These are phyloP conservation scores for Thraustochytrium aureum DNA, from an alignment of 352 stramenopile species.

Conservation along the genomic window DNA sequence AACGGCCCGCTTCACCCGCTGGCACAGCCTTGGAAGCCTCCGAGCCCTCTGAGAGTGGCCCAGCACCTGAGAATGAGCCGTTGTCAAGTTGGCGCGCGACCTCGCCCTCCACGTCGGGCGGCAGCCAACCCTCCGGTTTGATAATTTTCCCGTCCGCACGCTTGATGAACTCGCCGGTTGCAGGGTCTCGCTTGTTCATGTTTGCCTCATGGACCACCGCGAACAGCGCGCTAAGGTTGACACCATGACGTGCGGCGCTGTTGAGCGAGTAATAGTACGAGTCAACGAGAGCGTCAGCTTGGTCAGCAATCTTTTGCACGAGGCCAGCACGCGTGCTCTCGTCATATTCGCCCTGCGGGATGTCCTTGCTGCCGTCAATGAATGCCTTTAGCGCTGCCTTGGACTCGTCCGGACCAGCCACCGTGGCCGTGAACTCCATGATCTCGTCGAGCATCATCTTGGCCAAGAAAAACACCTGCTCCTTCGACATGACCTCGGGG, in stretches of 20 bases:
- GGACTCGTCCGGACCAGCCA: slow-evolving; percentile 45
- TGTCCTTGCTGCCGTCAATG: slow-evolving; percentile 55
- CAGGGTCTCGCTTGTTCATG: slow-evolving; percentile 57
- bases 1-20: no score
- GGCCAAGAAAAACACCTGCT: slow-evolving; percentile 56
- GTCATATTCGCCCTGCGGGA: slow-evolving; percentile 56
- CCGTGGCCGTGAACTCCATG: slow-evolving; percentile 58
- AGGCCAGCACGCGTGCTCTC: background rate
- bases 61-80: background rate
- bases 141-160: slow-evolving; percentile 59
- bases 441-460: slow-evolving; percentile 60
- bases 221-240: slow-evolving; percentile 57
- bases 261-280: slow-evolving; percentile 59
- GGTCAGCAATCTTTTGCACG: slow-evolving; percentile 54
- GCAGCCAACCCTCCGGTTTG: slow-evolving; percentile 56
- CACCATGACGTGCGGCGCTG: slow-evolving; percentile 52
- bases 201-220: slow-evolving; percentile 56
- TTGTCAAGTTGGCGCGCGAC: slow-evolving; percentile 38
- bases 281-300: slow-evolving; percentile 58
- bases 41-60: no score
- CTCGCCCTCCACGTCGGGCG: slow-evolving; percentile 56
- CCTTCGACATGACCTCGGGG: slow-evolving; percentile 45
- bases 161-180: slow-evolving; percentile 57
- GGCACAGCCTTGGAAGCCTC: no score
- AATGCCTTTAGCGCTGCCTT: slow-evolving; percentile 53